Percentiles rank a stretch among this genome's conserved stretches.
These are phyloP conservation scores for Tulasnella sp. DNA, from an alignment of 768 basidiomycete genomes.

Conservation along the genomic window DNA sequence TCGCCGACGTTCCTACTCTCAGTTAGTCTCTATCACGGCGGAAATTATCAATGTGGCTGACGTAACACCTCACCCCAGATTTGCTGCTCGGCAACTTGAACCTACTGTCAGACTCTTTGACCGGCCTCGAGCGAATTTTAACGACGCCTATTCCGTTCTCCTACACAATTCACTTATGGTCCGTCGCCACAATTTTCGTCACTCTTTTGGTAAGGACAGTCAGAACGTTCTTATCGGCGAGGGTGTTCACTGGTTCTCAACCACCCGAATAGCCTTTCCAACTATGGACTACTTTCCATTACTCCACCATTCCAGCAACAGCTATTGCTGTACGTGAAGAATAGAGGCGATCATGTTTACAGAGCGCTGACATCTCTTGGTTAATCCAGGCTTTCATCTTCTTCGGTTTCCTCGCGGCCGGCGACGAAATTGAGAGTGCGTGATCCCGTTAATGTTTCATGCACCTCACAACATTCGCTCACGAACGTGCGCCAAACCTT, in stretches of 20 bases:
- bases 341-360: too few species aligned
- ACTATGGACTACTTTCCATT: slow-evolving; percentile 52
- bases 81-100: slow-evolving; percentile 58
- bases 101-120: slow-evolving; percentile 54
- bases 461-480: background rate
- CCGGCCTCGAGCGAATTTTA: slow-evolving; percentile 66
- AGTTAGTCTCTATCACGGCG: slow-evolving; percentile 43
- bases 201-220: slow-evolving; percentile 53
- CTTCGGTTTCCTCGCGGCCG: slow-evolving; percentile 30
- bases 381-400: slow-evolving; percentile 27
- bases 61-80: slow-evolving; percentile 33
- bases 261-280: slow-evolving; percentile 55
- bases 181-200: slow-evolving; percentile 59
- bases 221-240: slow-evolving; percentile 57
- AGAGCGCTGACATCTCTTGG: background rate
- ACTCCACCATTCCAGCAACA: slow-evolving; percentile 64
- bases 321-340: slow-evolving; percentile 44
- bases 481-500: background rate
- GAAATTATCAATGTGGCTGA: background rate
- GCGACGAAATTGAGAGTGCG: slow-evolving; percentile 30
- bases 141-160: slow-evolving; percentile 77
- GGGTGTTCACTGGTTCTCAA: slow-evolving; percentile 28
- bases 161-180: slow-evolving; percentile 69
- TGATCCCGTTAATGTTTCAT: background rate
- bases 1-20: slow-evolving; percentile 55